Base-by-base conservation (phyloP, 2,329 filamentous ascomycete species). In the Cercospora berteroae region DNA sequence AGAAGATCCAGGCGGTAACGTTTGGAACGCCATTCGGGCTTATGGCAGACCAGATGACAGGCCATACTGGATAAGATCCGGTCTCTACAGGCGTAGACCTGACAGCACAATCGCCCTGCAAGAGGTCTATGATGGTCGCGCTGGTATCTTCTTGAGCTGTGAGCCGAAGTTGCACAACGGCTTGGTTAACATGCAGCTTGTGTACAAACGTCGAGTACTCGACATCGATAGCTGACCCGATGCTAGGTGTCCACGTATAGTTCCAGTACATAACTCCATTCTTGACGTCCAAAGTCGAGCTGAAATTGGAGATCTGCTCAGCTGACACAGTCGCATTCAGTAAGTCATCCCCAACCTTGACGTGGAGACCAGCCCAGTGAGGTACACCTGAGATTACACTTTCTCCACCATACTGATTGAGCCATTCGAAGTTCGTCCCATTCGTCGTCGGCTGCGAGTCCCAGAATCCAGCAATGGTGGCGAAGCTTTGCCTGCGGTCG, bases 311-410 rank as follows among this genome's bases (percentile, higher is more conserved):
- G 64, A 93, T 86, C 13, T 88, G 86, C 0, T 79, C 79, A 33
- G 82, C 84, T 57, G 86, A 81, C 2, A 89, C 87, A 0, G 82
- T 86, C 3, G 89, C 86, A 79, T 89, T 85, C 33, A 92, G 80
- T 58, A 86, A 83, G 8, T 80, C 79, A 25, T 82, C 81, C 64
- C 84, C 81, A 2, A 84, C 84, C 62, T 87, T 83, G 18, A 90
- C 80, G 39, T 88, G 77, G 42, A 90, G 78, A 1, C 86, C 87
- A 27, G 83, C 83, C 83, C 88, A 90, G 74, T 92, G 89, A 6
- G 90, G 90, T 16, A 93, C 84, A 25, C 90, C 90, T 61, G 85
- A 86, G 69, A 92, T 90, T 60, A 90, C 88, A 71, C 86, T 90
- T 73, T 93, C 90, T 66, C 86, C 86, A 6, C 89, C 89, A 77